Evolutionary conservation across 2,329 filamentous ascomycete species (phyloP), one percentile per base, ranked within the genome.

Genomic region (Cucurbitaria berberidis): DNA sequence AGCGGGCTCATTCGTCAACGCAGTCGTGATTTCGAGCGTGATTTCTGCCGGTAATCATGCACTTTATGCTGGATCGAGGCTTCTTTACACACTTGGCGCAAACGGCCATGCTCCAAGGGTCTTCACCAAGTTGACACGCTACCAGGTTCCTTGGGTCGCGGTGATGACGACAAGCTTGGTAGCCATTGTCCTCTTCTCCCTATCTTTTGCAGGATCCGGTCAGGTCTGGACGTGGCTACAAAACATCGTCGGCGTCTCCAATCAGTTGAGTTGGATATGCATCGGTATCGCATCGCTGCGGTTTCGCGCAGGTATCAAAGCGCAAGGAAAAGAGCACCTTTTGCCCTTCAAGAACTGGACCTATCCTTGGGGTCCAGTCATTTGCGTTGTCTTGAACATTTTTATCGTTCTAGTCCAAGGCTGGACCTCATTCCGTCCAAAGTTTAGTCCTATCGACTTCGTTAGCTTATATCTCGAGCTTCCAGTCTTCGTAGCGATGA

Each of bases 101-200:
- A 66, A 71, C 16, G 68, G 86, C 52, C 90, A 95, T 72, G 92
- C 90, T 0, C 92, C 92, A 1, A 82, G 79, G 48, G 82, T 93
- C 57, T 80, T 96, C 16, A 86, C 85, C 40, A 74, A 72, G 39
- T 74, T 78, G 57, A 76, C 74, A 5, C 77, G 74, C 55, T 73
- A 64, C 55, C 77, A 76, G 63, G 76, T 78, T 3, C 75, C 73
- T 1, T 73, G 72, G 63, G 73, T 68, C 13, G 66, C 69, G n/a
- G 75, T 78, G 2, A 42, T 70, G 22, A 63, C 68, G 8, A 69
- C 68, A 4, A 66, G 63, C 16, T 24, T 78, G 15, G 77, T 81
- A 43, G 75, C 67, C 0, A 64, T 64, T 19, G 72, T 48, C 41
- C 71, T 27, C 64, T 82, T 55, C 72, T 78, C 22, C 76, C 80